Evolutionary conservation across 768 basidiomycete species (phyloP), one percentile per base, ranked within the genome.

Genomic region (Cubamyces lactineus): DNA sequence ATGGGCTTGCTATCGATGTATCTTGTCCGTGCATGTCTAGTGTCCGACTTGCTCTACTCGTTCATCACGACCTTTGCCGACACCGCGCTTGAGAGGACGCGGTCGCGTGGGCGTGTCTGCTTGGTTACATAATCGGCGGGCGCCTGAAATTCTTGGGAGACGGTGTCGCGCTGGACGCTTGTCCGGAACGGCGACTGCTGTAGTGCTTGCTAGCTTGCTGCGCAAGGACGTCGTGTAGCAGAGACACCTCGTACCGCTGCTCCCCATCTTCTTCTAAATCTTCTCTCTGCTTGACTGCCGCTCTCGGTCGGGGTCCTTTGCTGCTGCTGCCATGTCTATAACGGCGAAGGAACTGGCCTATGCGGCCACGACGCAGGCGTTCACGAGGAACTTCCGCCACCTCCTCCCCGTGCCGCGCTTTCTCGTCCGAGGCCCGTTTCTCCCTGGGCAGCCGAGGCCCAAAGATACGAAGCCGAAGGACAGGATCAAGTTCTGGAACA

Each of bases 401-500:
- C 77, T 90, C 42, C 78, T 82, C 24, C 80, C 82, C 57, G 78
- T 88, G 48, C 86, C 87, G n/a, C 82, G 82, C 61, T 75, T 77
- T 63, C 84, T 81, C 80, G 53, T 74, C 55, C 57, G 57, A 17
- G 57, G 57, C 1, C 62, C 62, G 19, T 51, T 55, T 23, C 8
- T 59, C 47, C 52, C 53, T 28, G 62, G 62, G 4, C 78, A 81
- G 68, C 78, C 80, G 53, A 70, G 70, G 63, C 75, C 77, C 15
- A 89, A 89, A 71, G 82, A 82, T 42, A 85, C 84, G 47, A 79
- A 82, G 13, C 81, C 84, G 12, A 79, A 80, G 59, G 87, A 92
- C 68, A 81, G 92, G 49, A 89, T 94, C 54, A 89, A 91, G 72
- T 85, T 84, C 70, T 94, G 92, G 92, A 94, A 94, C 70, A 83